Conservation (phyloP, 2,329 filamentous ascomycete genomes). For the Bipolaris bicolor region DNA sequence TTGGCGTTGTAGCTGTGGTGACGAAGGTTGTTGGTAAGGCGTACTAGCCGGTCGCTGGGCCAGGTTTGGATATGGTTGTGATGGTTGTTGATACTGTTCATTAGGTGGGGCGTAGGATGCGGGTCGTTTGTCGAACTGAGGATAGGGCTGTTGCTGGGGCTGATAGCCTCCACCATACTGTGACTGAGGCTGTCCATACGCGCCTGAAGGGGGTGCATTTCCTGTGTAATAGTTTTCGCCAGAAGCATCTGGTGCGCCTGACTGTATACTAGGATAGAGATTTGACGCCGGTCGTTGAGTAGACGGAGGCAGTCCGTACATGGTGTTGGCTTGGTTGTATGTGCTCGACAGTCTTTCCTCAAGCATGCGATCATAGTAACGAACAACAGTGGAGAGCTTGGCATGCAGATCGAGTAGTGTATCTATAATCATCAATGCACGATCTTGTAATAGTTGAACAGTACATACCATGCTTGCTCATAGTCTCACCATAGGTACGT, state of each 20-base stretch:
- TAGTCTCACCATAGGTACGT: slow-evolving; percentile 94
- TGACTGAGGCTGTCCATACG: slow-evolving; percentile 58
- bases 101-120: slow-evolving; percentile 35
- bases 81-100: slow-evolving; percentile 44
- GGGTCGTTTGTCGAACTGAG: slow-evolving; percentile 45
- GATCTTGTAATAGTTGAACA: not conserved
- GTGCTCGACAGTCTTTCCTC: slow-evolving; percentile 93
- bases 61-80: slow-evolving; percentile 45
- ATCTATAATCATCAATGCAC: slow-evolving; percentile 63
- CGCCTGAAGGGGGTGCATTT: slow-evolving; percentile 59
- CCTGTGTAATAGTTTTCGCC: slow-evolving; percentile 85
- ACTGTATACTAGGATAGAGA: slow-evolving; percentile 72
- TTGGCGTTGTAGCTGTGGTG: slow-evolving; percentile 48
- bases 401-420: slow-evolving; percentile 92
- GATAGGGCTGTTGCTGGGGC: slow-evolving; percentile 47
- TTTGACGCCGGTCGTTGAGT: slow-evolving; percentile 57
- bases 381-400: slow-evolving; percentile 92
- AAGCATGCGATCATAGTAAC: slow-evolving; percentile 97
- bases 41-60: slow-evolving; percentile 34
- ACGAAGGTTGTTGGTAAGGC: slow-evolving; percentile 41
- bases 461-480: slow-evolving; percentile 93
- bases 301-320: slow-evolving; percentile 45
- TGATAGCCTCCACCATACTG: slow-evolving; percentile 57
- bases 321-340: slow-evolving; percentile 74
- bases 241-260: slow-evolving; percentile 46